A percentile compares a stretch with the other conserved stretches of the same genome.
Conservation (phyloP, 371 early-diverging fungal genomes). For the Rhizopus delemar region DNA sequence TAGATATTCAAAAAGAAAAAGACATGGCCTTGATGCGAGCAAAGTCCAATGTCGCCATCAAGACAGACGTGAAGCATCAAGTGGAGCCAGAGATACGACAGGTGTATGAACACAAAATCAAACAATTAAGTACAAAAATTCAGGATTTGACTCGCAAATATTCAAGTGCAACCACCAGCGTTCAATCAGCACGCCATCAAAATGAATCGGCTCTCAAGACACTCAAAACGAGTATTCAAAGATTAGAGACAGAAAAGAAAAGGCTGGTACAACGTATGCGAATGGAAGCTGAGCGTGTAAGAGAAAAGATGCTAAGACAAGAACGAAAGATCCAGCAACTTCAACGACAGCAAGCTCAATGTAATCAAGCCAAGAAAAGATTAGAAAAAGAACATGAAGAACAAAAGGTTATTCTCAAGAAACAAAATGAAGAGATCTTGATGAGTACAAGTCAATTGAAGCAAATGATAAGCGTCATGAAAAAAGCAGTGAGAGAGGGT, state of each 20-base stretch:
- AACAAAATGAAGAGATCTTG: conserved; percentile 55
- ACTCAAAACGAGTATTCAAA: conserved; percentile 59
- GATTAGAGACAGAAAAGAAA: conserved; percentile 74
- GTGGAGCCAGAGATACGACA: conserved; percentile 33
- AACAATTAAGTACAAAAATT: conserved; percentile 67
- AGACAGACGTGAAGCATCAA: conserved; percentile 36
- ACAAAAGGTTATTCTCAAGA: conserved; percentile 59
- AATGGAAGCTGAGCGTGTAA: conserved; percentile 66
- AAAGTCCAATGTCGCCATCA: conserved; percentile 21
- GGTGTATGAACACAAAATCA: conserved; percentile 71
- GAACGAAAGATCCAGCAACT: conserved; percentile 76
- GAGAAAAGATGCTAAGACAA: conserved; percentile 65
- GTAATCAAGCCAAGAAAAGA: conserved; percentile 65
- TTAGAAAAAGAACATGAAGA: conserved; percentile 70
- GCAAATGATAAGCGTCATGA: conserved; percentile 47
- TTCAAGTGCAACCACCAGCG: conserved; percentile 54
- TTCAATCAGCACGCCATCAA: conserved; percentile 56
- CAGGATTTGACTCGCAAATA: conserved; percentile 64
- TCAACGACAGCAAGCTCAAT: conserved; percentile 72
- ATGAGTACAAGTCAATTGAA: conserved; percentile 60
- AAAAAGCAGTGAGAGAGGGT: conserved; percentile 53
- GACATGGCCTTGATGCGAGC: conserved; percentile 57
- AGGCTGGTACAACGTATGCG: conserved; percentile 79
- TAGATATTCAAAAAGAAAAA: conserved; percentile 65
- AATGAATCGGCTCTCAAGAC: conserved; percentile 57